Evolutionary conservation across 306 rosid genomes (phyloP), one percentile per base, ranked within the genome.

Genomic region (Quercus aquifolioides): DNA sequence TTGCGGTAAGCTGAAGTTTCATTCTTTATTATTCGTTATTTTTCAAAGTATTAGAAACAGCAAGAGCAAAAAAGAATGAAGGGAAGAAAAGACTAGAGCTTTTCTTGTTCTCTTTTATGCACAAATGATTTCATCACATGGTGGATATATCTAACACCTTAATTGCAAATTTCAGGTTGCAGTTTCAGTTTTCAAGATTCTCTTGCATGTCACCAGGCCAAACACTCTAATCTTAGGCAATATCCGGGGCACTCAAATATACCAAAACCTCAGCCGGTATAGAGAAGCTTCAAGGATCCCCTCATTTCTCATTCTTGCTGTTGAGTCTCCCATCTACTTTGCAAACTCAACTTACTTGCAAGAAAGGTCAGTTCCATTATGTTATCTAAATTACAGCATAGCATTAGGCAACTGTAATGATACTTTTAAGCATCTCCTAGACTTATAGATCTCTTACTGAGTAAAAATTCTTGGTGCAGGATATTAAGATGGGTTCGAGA

Each of bases 291-390:
- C 69, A 19, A 89, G 97, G 81, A 79, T 96, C 74, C 93, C 97
- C 78, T 89, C 97, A 1, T 90, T 96, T 81, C 90, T 93, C 88
- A 85, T 93, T 80, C 90, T 96, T 74, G 97, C 92, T 18, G 76
- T 96, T 52, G 98, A 93, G 86, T 90, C 99, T 85, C 99, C 99
- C 59, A 87, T 96, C 77, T 96, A 91, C 89, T 96, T 93, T 71
- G 97, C 98, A 64, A 96, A 96, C 85, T 89, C 98, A 73, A 90
- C 97, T 46, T 96, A 93, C 91, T 84, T 96, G 21, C 97, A 89
- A 90, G 99, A 93, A 92, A 89, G 99, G 99, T 93, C 65, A 82
- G 92, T 73, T 80, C 51, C 73, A 25, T 49, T 8, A 18, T 57
- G 1, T 41, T 2, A 41, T 41, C 1, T 41, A 41, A 41, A 41